phyloP scores from a whole-genome alignment of 495 filamentous ascomycete genomes.

The Penicillium malachiteum region DNA sequence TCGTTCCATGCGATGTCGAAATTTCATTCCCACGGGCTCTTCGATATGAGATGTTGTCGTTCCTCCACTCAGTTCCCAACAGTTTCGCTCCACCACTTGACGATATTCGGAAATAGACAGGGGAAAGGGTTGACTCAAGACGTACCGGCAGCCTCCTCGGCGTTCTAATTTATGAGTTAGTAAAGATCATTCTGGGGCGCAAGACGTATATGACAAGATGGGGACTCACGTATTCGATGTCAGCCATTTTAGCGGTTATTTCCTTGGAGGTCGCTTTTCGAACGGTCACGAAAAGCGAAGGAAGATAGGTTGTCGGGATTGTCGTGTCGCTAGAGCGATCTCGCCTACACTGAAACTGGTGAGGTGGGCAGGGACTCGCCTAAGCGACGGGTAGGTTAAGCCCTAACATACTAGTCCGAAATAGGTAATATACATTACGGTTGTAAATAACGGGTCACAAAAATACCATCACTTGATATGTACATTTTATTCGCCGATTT shows the following conservation, averaged over 20 bases:
- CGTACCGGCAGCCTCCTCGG: constrained; percentile 91
- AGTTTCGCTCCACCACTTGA: constrained; percentile 4
- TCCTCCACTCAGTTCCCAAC: constrained; percentile 4
- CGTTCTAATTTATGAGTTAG: constrained; percentile 58
- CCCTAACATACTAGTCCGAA: constrained; percentile 41
- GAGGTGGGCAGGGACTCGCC: constrained; percentile 45
- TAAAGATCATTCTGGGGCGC: constrained; percentile 34
- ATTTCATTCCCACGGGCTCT: neutral
- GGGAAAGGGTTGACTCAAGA: constrained; percentile 24
- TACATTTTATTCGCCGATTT: neutral
- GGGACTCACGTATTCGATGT: constrained; percentile 80
- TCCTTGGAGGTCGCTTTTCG: constrained; percentile 53
- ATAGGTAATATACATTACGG: constrained; percentile 14
- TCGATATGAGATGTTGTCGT: neutral
- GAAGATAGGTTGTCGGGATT: constrained; percentile 46
- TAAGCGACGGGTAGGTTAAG: constrained; percentile 48
- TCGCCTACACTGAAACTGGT: constrained; percentile 32
- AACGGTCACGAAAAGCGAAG: constrained; percentile 52
- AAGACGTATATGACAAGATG: constrained; percentile 2
- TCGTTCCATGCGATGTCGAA: constrained; percentile 19
- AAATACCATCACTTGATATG: neutral
- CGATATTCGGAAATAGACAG: constrained; percentile 5
- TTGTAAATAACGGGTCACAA: constrained; percentile 10
- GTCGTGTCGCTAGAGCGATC: constrained; percentile 47
- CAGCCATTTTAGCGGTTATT: constrained; percentile 80